phyloP scores from a whole-genome alignment of 1,139 yeast species.

The Candida frijolesensis region DNA sequence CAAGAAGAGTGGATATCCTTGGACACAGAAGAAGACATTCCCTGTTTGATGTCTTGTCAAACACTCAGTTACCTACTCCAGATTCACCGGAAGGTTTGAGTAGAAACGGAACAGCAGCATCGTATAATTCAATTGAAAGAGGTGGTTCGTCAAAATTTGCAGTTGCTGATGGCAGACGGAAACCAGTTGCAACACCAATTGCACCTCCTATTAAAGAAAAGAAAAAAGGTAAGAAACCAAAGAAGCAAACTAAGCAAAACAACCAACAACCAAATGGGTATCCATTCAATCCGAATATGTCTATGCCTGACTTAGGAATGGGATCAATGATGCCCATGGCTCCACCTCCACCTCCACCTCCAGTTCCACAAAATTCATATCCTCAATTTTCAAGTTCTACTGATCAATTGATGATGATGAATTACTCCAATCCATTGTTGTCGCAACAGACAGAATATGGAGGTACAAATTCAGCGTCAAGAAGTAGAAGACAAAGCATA shows the following conservation, averaged over 20 bases:
- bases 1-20: slow-evolving; percentile 4
- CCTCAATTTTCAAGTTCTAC: slow-evolving; percentile 1
- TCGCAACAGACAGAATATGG: slow-evolving; percentile 23
- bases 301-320: slow-evolving; percentile 6
- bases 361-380: slow-evolving; percentile 1
- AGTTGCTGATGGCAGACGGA: slow-evolving; percentile 24
- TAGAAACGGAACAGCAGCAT: slow-evolving; percentile 32
- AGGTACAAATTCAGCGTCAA: slow-evolving; percentile 10
- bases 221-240: slow-evolving; percentile 11
- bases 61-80: slow-evolving; percentile 22
- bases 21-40: slow-evolving; percentile 4
- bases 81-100: slow-evolving; percentile 11
- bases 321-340: slow-evolving; percentile 3
- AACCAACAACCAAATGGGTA: slow-evolving; percentile 9
- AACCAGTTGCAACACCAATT: slow-evolving; percentile 14
- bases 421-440: slow-evolving; percentile 22
- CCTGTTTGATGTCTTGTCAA: not conserved
- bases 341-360: slow-evolving; percentile 1
- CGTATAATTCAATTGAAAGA: slow-evolving; percentile 42
- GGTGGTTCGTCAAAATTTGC: slow-evolving; percentile 38
- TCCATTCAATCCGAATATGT: slow-evolving; percentile 13
- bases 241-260: not conserved
- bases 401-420: slow-evolving; percentile 9
- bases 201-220: not conserved
- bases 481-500: slow-evolving; percentile 24